Evolutionary conservation across 2,329 filamentous ascomycete species (phyloP), one percentile per base, ranked within the genome.

Genomic region (Aspergillus sergii): DNA sequence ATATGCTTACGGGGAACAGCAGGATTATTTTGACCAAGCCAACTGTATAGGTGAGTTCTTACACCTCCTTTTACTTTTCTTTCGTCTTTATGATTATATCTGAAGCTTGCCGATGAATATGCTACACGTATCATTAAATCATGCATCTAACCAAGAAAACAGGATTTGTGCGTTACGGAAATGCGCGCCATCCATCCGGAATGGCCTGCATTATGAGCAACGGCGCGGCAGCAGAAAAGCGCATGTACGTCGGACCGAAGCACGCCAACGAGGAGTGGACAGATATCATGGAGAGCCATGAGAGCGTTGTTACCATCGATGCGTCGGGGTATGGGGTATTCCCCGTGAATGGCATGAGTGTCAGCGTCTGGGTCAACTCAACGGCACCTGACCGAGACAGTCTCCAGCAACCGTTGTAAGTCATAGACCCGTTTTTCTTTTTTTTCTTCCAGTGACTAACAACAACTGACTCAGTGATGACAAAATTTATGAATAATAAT

Each of bases 1-100:
- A 6, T 91, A 88, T 71, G 88, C 89, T 0, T 90, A 91, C 66
- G 89, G 89, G 9, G 77, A 81, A 30, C 89, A 91, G 71, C 77
- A 82, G 48, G 84, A 91, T 68, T 91, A 90, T 71, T 88, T 88
- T 65, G 84, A 89, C 69, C 77, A 82, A 11, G 76, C 82, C 12
- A 85, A 85, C 59, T 89, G 87, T 72, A 83, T 91, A 58, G 89
- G 88, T 58, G 2, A 32, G 72, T 68, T 46, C 6, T 16, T 16
- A 72, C 68, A 48, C 10, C 9, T 30, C 16, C 26, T 53, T 30
- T 53, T 21, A n/a, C 23, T 53, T 8, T 34, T 28, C 26, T 53
- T 19, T 41, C 16, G 4, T 51, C 8, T 46, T 46, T 34, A 45
- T 50, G 46, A 11, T 21, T 32, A 10, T 39, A 21, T 30, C 1